phyloP scores from a whole-genome alignment of 441 rosid genomes.

The Pelargonium myrrhifolium region DNA sequence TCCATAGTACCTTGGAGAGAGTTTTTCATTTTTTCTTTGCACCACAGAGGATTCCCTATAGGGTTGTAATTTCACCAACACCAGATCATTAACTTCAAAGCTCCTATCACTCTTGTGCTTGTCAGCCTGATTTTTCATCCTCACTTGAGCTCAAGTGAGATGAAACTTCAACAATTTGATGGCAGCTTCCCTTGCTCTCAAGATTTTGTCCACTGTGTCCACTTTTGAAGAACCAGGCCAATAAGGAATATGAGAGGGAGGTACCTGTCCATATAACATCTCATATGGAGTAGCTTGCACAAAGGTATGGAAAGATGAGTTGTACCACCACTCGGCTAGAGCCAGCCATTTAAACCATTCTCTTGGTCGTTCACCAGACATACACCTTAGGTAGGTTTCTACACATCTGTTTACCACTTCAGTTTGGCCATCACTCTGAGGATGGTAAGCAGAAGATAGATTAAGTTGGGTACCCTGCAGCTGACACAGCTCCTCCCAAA shows the following conservation, averaged over 20 bases:
- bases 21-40: background rate
- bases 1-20: conserved; percentile 13
- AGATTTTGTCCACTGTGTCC: background rate
- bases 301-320: background rate
- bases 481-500: background rate
- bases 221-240: background rate
- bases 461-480: background rate
- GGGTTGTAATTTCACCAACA: background rate
- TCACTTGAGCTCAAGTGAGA: background rate
- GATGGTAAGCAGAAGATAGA: background rate
- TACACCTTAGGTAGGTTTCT: background rate
- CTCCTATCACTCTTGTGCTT: background rate
- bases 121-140: background rate
- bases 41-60: background rate
- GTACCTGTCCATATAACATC: background rate
- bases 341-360: background rate
- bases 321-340: background rate
- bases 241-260: background rate
- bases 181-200: background rate
- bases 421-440: background rate
- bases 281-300: background rate
- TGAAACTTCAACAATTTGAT: background rate
- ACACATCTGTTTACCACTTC: background rate
- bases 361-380: background rate
- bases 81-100: background rate